Evolutionary conservation across 805 yeast species (phyloP), one percentile per base, ranked within the genome.

Genomic region (Candida ulmi): DNA sequence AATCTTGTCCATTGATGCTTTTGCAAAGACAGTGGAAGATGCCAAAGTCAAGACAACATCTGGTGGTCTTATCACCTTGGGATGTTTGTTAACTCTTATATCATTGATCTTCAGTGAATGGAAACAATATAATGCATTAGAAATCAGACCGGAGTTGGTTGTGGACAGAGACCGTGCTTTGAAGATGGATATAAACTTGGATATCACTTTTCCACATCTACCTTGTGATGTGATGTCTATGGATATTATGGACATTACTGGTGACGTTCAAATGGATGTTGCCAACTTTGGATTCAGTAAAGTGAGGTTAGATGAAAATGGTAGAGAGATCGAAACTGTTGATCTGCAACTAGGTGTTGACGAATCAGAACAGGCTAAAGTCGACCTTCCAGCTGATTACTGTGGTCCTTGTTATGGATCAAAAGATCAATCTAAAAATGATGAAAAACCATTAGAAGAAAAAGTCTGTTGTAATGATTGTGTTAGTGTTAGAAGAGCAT

Each of bases 361-460:
- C 17, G 59, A 53, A 17, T 38, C 47, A 3, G 39, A 42, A 5
- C 47, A 7, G 6, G 24, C 33, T 11, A 17, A 51, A 11, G 46
- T 44, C 8, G 45, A 51, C 2, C 40, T 39, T 8, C 69, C 70
- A 27, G 62, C 60, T 5, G 69, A 70, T 27, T 76, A 78, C 54
- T 88, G 96, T 69, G 98, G 97, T 5, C 72, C 95, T 1, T 91
- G 99, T 66, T 90, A 87, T 58, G 96, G 96, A 1, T 83, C 95
- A 2, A 59, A 68, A 36, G 77, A 80, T 47, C 91, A 83, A 59
- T 47, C 62, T 0, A 64, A 61, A 16, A 76, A 75, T 47, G 66
- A 60, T 2, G 59, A 61, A 5, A 45, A 57, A 23, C 61, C 66
- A 4, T 41, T 39, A 13, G 59, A 66, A 16, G 69, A 76, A 45